Base-by-base conservation (phyloP, 257 asterid species). In the Gentiana macrophylla region DNA sequence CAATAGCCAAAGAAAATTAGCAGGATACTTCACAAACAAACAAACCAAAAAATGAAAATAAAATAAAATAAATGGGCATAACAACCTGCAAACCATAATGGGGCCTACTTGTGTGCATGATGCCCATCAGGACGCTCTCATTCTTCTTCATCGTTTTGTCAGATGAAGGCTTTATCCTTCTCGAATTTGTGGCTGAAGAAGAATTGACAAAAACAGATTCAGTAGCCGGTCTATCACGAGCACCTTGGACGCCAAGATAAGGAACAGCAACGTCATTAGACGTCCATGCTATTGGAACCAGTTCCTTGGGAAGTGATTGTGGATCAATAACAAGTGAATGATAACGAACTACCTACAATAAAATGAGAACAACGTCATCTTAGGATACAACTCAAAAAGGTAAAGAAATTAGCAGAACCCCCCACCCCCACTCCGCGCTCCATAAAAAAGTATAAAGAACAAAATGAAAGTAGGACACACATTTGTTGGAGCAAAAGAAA, bases 221-320 rank as follows among this genome's bases (percentile, higher is more conserved):
- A 54, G 63, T 62, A 44, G 62, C 62, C 47, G 57, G 80, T 56
- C 70, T 68, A 43, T 66, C 84, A 70, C 60, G 80, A 56, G 66
- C 82, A 56, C 74, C 71, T 62, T 64, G 71, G 53, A 32, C 58
- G 61, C 78, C 84, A 50, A 63, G 73, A 73, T 71, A 87, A 7
- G 95, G 93, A 63, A 61, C 74, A 9, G 91, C 87, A 44, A 72
- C 75, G 3, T 76, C 37, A 56, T 86, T 66, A 35, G 87, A 76
- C 32, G 95, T 86, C 99, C 99, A 92, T 33, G 99, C 99, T 66
- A 88, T 88, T 52, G 99, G 97, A 64, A 88, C 63, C 66, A 92
- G 93, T 66, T 85, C 94, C 67, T 69, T 58, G 36, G 97, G 99
- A 67, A 92, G 94, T 56, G 99, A 81, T 52, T 59, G 67, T 46